phyloP scores from a whole-genome alignment of 2,329 filamentous ascomycete species.

The Fusarium equiseti region DNA sequence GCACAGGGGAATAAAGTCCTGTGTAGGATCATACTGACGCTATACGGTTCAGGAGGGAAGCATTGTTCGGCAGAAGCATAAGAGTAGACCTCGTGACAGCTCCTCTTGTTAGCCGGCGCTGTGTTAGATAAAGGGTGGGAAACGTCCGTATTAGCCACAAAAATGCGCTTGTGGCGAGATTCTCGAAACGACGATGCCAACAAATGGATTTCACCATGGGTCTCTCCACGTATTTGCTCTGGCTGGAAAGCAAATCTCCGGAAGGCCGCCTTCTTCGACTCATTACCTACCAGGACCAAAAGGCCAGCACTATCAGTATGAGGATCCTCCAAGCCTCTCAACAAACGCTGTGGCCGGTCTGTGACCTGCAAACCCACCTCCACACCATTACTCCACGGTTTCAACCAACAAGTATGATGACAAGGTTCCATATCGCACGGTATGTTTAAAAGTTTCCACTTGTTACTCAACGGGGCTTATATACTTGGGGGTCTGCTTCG shows the following conservation, averaged over 20 bases:
- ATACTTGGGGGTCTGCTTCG: too few species aligned
- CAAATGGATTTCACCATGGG: constrained; percentile 18
- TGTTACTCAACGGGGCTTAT: too few species aligned
- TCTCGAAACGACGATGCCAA: constrained; percentile 13
- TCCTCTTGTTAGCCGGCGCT: too few species aligned
- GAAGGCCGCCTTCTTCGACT: constrained; percentile 21
- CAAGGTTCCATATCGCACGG: constrained; percentile 24
- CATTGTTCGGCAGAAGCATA: too few species aligned
- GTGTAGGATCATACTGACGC: too few species aligned
- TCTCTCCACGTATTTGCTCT: neutral
- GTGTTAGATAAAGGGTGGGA: too few species aligned
- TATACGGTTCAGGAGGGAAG: too few species aligned
- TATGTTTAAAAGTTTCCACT: too few species aligned
- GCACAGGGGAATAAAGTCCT: constrained; percentile 26
- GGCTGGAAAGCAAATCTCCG: constrained; percentile 9
- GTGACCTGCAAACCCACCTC: constrained; percentile 20
- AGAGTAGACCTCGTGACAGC: too few species aligned
- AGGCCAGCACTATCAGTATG: constrained; percentile 13
- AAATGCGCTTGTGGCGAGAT: neutral
- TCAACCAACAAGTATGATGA: constrained; percentile 26
- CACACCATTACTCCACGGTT: constrained; percentile 7
- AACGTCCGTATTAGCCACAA: constrained; percentile 18
- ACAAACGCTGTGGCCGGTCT: constrained; percentile 21
- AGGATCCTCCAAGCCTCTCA: constrained; percentile 15
- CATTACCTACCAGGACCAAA: constrained; percentile 20